Base-by-base conservation (phyloP, 169 alveolate species). In the Plasmodium yoelii region DNA sequence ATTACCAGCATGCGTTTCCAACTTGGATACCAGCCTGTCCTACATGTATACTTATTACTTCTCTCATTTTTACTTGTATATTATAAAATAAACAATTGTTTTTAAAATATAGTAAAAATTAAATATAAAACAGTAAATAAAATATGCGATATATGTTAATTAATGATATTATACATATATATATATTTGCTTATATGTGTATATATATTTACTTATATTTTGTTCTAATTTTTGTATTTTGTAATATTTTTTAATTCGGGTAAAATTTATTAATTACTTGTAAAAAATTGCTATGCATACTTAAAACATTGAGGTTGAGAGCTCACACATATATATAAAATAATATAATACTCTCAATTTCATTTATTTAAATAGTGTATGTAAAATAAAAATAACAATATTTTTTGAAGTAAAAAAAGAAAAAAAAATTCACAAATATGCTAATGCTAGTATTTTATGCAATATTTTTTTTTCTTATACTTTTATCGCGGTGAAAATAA, bases 1-100 rank as follows among this genome's bases (percentile, higher is more conserved):
- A 46, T 72, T 82, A 82, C 90, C 90, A 82, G 90, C 90, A 82
- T 28, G 90, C 90, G 92, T 98, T 97, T 73, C 99, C 99, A 49
- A 98, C 97, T 94, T 98, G 99, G 80, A 99, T 97, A 84, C 99
- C 99, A 65, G 99, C 99, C 94, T 99, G 99, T 70, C 99, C 99
- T 84, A 99, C 98, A 95, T 99, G 99, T 80, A 99, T 97, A 91
- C 99, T 97, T 88, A 99, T 98, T 73, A 98, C 90, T 82, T 82
- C 90, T 82, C 90, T 82, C 90, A 82, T 82, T 82, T 82, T 82
- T 80, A 67, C 42, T 65, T 82, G 56, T 15, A 22, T 68, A 60
- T 53, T n/a, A 44, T 10, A 46, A 55, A 67, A 82, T 61, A 69
- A 82, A 80, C 51, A 80, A 65, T 42, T 34, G 18, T 42, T 64